phyloP scores from a whole-genome alignment of 129 eudicot species.

The Helianthus annuus region DNA sequence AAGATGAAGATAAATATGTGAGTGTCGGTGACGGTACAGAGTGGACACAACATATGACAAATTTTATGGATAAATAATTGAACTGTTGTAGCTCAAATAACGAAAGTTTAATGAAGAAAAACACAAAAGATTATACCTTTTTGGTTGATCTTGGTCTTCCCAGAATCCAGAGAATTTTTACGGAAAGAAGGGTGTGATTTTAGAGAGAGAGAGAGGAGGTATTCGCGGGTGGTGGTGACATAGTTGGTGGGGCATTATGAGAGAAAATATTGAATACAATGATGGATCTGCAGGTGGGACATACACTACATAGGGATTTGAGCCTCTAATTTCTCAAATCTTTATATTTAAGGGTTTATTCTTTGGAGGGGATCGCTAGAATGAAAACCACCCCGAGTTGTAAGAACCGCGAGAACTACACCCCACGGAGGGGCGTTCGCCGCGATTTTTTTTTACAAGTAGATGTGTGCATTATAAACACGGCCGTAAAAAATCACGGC shows the following conservation, averaged over 20 bases:
- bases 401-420: too few species aligned
- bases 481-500: too few species aligned
- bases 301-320: slow-evolving; percentile 29
- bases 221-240: slow-evolving; percentile 36
- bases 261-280: slow-evolving; percentile 11
- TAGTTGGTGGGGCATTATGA: slow-evolving; percentile 5
- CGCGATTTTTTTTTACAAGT: too few species aligned
- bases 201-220: slow-evolving; percentile 22
- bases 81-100: slow-evolving; percentile 5
- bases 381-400: too few species aligned
- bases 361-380: too few species aligned
- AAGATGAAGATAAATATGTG: slow-evolving; percentile 8
- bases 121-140: slow-evolving; percentile 27
- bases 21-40: neutral
- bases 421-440: too few species aligned
- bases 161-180: slow-evolving; percentile 26
- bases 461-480: too few species aligned
- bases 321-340: slow-evolving; percentile 24
- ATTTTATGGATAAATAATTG: neutral
- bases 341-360: too few species aligned
- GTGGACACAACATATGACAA: neutral
- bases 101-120: slow-evolving; percentile 12
- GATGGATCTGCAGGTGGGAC: slow-evolving; percentile 36
- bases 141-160: neutral
- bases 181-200: slow-evolving; percentile 7